Base-by-base conservation (phyloP, 176 grass and related monocot genomes). In the bread wheat (Triticum aestivum) region DNA sequence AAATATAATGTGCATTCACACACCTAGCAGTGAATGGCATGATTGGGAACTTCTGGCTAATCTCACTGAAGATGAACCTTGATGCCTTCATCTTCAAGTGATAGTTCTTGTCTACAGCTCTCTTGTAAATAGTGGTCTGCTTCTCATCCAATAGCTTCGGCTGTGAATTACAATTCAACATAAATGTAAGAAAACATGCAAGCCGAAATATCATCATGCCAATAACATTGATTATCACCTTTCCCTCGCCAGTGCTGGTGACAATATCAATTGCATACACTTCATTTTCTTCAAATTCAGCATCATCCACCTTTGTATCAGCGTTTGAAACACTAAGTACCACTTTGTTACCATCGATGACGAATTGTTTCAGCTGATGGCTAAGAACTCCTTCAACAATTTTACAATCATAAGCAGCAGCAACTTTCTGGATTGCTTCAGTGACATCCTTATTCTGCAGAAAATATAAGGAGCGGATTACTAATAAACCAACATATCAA, bases 221-320 rank as follows among this genome's bases (percentile, higher is more conserved):
- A 68, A 73, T 35, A 83, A 69, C 13, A 81, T 27, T 1, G 1
- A 61, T 65, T 37, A 52, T 83, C 64, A 99, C 97, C 94, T 99
- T 99, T 17, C 97, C 97, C 87, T 99, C 97, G 37, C 97, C 97
- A 27, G 94, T 99, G 63, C 92, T 96, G 37, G 97, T 90, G 61
- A 99, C 97, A 69, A 99, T 96, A 86, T 99, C 97, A 64, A 99
- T 91, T 33, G 97, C 94, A 85, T 99, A 99, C 10, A 99, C 94
- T 89, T 99, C 97, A 90, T 99, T 99, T 88, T 99, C 97, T 79
- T 99, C 97, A 90, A 99, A 99, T 37, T 99, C 97, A 80, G 94
- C 92, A 89, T 99, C 97, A 92, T 99, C 97, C 49, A 97, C 97
- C 85, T 93, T 93, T 2, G 97, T 99, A 11, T 99, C 97, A 71